Base-by-base conservation (phyloP, 1,284 basidiomycete genomes). In the Fistulina hepatica region DNA sequence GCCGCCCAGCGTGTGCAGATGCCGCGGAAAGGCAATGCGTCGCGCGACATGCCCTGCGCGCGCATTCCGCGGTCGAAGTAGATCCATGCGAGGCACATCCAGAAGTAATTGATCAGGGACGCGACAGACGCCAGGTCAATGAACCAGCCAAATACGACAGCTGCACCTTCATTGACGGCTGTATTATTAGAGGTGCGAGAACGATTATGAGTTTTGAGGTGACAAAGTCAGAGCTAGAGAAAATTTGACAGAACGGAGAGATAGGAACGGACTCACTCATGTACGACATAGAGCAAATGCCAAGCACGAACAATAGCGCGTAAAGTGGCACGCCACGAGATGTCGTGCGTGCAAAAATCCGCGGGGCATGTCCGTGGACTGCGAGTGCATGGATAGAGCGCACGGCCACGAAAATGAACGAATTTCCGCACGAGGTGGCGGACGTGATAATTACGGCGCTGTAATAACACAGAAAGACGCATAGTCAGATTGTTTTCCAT, bases 1-100 rank as follows among this genome's bases (percentile, higher is more conserved):
- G 43, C 21, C 15, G 36, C 15, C 21, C 39, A 44, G 13, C 36
- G 43, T 27, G 36, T 38, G 7, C 33, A 20, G 4, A 37, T 21
- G 11, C 43, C 43, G n/a, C 30, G 37, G 40, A 44, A 44, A 26
- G 43, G 43, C 4, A 44, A 33, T 5, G 33, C 17, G 27, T 41
- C 36, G 5, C 43, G 30, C 12, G 43, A 44, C 23, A 41, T 35
- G 13, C 40, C 40, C 25, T 44, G 43, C 2, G 36, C 40, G n/a
- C 36, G 38, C 40, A 44, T 44, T 6, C 43, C 43, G 5, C 31
- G 25, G 22, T 44, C 22, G 16, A 41, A 44, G 9, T 40, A 21
- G 16, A 44, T 44, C 43, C 43, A 44, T n/a, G 43, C 43, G 16
- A 44, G 40, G 27, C 43, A 44, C 33, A 44, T 44, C 36, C 40